phyloP scores from a whole-genome alignment of 108 stramenopile genomes.

The Aurantiochytrium sp. region DNA sequence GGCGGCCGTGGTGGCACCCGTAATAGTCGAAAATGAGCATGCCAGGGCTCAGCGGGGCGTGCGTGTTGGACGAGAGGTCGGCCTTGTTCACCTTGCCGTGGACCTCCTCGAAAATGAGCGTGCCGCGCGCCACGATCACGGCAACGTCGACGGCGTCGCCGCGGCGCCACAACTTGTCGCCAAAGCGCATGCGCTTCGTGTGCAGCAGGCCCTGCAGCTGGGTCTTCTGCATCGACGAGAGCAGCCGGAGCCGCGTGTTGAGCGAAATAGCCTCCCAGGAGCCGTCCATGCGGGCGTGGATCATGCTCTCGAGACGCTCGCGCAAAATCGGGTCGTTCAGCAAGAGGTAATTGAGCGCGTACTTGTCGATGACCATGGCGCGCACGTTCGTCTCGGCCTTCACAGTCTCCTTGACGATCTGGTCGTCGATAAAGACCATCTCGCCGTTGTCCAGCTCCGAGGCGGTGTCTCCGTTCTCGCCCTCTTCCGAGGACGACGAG shows the following conservation, averaged over 20 bases:
- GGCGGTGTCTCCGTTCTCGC: background rate
- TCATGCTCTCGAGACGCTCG: slow-evolving; percentile 32
- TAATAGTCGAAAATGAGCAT: slow-evolving; percentile 25
- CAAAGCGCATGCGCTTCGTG: background rate
- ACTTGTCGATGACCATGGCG: slow-evolving; percentile 5
- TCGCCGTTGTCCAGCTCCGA: background rate
- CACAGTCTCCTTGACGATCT: slow-evolving; percentile 30
- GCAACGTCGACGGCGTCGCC: slow-evolving; percentile 8
- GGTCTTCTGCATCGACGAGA: slow-evolving; percentile 38
- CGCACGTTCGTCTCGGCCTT: slow-evolving; percentile 27
- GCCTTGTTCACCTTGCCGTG: background rate
- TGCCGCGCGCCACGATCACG: slow-evolving; percentile 3
- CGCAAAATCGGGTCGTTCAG: slow-evolving; percentile 32
- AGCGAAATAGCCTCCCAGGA: slow-evolving; percentile 22
- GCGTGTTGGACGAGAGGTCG: background rate
- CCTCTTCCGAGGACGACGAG: background rate
- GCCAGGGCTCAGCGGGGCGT: background rate
- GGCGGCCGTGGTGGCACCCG: background rate
- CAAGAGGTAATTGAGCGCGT: slow-evolving; percentile 33
- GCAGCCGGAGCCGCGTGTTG: slow-evolving; percentile 15
- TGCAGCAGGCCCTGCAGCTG: slow-evolving; percentile 28
- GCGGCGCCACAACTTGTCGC: slow-evolving; percentile 3
- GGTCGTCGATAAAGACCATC: background rate
- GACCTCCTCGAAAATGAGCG: slow-evolving; percentile 33
- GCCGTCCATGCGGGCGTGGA: slow-evolving; percentile 27